Percentiles rank a stretch among this genome's conserved stretches.
Evolutionary conservation across 371 early-diverging fungal species (phyloP).

Genomic region (Mucor sp.): DNA sequence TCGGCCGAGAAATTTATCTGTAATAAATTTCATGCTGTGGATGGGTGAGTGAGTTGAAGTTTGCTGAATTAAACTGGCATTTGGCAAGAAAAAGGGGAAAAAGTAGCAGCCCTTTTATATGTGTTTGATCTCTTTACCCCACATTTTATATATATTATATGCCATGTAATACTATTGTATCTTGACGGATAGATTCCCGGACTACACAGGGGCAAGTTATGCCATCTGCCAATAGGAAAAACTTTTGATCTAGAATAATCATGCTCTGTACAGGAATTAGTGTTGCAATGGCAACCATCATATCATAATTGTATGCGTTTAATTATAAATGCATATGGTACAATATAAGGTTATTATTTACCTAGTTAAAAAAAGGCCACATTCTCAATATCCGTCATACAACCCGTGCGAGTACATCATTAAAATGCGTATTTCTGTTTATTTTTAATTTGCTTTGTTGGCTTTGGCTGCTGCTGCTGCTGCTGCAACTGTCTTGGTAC

Average conservation of each 20-base stretch:
- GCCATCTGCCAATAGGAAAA: background rate
- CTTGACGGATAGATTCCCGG: background rate
- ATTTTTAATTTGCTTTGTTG: conserved; percentile 14
- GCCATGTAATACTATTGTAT: background rate
- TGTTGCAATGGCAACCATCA: background rate
- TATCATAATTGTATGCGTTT: conserved; percentile 1
- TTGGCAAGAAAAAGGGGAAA: conserved; percentile 1
- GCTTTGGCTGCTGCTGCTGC: background rate
- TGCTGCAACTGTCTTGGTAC: background rate
- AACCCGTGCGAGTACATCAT: background rate
- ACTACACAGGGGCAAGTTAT: background rate
- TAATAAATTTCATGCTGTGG: background rate
- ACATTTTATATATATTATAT: background rate
- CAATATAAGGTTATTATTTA: background rate
- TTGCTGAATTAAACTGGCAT: background rate
- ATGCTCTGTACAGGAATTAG: background rate
- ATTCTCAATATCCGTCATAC: conserved; percentile 1
- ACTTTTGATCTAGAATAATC: background rate
- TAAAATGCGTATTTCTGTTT: background rate
- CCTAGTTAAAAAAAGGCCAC: background rate
- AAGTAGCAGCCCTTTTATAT: background rate
- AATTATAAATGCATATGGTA: conserved; percentile 1
- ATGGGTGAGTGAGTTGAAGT: background rate
- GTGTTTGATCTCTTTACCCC: background rate
- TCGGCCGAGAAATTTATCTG: background rate